Evolutionary conservation across 2,329 filamentous ascomycete species (phyloP).

Genomic region (Talaromyces sp.): DNA sequence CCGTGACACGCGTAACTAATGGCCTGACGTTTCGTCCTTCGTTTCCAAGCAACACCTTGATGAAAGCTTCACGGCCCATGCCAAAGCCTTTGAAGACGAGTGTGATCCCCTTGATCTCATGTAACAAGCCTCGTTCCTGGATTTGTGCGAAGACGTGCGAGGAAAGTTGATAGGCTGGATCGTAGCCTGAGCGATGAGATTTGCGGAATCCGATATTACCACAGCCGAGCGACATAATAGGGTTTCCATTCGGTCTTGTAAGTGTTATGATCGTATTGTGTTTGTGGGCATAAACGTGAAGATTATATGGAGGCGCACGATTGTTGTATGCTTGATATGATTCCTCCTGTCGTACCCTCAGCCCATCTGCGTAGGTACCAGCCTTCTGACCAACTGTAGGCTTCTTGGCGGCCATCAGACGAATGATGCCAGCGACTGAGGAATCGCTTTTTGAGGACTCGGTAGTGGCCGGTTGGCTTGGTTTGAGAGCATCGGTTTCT

Average conservation of each 20-base stretch:
- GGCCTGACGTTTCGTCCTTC: slow-evolving; percentile 74
- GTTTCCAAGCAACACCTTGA: slow-evolving; percentile 80
- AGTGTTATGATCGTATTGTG: slow-evolving; percentile 96
- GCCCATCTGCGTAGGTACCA: slow-evolving; percentile 12
- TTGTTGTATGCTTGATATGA: slow-evolving; percentile 29
- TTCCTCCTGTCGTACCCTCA: slow-evolving; percentile 16
- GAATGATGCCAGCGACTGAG: slow-evolving; percentile 10
- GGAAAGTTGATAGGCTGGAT: slow-evolving; percentile 86
- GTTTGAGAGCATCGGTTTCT: slow-evolving; percentile 14
- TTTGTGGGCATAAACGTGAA: slow-evolving; percentile 82
- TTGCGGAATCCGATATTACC: slow-evolving; percentile 94
- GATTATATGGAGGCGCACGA: slow-evolving; percentile 62
- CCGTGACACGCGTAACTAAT: slow-evolving; percentile 75
- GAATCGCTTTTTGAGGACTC: neutral
- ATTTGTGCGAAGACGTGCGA: slow-evolving; percentile 80
- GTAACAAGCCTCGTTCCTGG: slow-evolving; percentile 73
- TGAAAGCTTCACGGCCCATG: slow-evolving; percentile 78
- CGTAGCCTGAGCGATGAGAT: slow-evolving; percentile 73
- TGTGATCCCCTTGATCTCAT: slow-evolving; percentile 73
- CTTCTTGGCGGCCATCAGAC: slow-evolving; percentile 18
- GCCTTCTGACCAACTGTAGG: slow-evolving; percentile 16
- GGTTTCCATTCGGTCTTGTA: slow-evolving; percentile 73
- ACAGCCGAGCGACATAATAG: slow-evolving; percentile 73
- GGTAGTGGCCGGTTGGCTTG: neutral
- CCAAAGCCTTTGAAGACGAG: slow-evolving; percentile 83